phyloP scores from a whole-genome alignment of 257 asterid species.

The Salvia miltiorrhiza region DNA sequence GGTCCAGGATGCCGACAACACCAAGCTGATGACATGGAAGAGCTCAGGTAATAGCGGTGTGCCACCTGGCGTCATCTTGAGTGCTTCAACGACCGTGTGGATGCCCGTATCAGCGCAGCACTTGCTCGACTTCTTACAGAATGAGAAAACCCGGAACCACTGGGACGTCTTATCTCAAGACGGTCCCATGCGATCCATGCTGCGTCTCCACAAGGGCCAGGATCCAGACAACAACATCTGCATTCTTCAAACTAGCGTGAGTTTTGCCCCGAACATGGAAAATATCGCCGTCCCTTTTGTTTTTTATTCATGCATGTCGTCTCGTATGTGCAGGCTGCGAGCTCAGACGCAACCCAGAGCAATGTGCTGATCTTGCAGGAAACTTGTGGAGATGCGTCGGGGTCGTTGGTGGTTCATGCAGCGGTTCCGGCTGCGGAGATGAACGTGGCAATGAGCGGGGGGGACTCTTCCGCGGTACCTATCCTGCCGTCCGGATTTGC shows the following conservation, averaged over 20 bases:
- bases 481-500: conserved; percentile 80
- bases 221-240: conserved; percentile 55
- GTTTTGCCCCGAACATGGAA: not conserved
- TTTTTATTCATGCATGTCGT: not conserved
- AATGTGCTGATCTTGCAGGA: conserved; percentile 69
- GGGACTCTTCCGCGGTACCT: conserved; percentile 55
- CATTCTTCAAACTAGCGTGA: conserved; percentile 60
- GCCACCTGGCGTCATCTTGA: conserved; percentile 70
- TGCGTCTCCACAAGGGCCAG: conserved; percentile 61
- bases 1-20: conserved; percentile 50
- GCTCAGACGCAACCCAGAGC: conserved; percentile 28
- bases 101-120: conserved; percentile 53
- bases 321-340: conserved; percentile 36
- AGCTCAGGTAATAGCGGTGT: conserved; percentile 61
- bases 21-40: conserved; percentile 57
- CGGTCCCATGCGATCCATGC: conserved; percentile 58
- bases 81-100: conserved; percentile 72
- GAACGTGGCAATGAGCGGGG: conserved; percentile 57
- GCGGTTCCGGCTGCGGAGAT: conserved; percentile 50
- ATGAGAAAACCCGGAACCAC: conserved; percentile 53
- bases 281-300: not conserved
- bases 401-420: conserved; percentile 62
- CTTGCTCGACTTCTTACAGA: conserved; percentile 58
- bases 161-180: conserved; percentile 78
- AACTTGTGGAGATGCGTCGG: conserved; percentile 48